Evolutionary conservation across 768 basidiomycete genomes (phyloP).

Genomic region (Saitozyma sp.): DNA sequence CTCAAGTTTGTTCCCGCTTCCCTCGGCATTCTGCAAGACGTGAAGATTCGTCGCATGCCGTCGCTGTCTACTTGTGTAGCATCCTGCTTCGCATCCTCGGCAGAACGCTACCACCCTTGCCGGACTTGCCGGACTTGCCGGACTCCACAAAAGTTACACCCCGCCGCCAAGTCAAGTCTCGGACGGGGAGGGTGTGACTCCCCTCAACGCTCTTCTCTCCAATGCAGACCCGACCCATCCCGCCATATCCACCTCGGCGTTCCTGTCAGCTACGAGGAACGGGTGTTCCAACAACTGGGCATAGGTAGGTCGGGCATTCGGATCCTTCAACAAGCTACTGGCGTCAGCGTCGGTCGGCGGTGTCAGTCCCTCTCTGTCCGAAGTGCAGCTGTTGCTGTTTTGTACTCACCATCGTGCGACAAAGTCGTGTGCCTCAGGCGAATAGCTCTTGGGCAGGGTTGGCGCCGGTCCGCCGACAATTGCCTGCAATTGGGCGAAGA

Average conservation of each 20-base stretch:
- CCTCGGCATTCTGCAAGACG: too few relatives aligned
- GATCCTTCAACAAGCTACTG: constrained; percentile 67
- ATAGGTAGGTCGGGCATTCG: constrained; percentile 77
- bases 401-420: constrained; percentile 64
- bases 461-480: constrained; percentile 95
- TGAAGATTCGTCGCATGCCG: too few relatives aligned
- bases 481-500: constrained; percentile 93
- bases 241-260: constrained; percentile 75
- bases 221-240: constrained; percentile 67
- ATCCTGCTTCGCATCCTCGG: too few relatives aligned
- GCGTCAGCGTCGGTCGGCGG: neutral
- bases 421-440: constrained; percentile 74
- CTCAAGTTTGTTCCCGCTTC: too few relatives aligned
- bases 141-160: too few relatives aligned
- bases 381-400: neutral
- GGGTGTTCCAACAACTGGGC: constrained; percentile 77
- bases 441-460: constrained; percentile 71
- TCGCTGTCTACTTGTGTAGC: too few relatives aligned
- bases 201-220: constrained; percentile 39
- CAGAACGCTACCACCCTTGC: too few relatives aligned
- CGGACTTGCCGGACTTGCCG: too few relatives aligned
- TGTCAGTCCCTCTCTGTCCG: neutral
- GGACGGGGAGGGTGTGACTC: constrained; percentile 15
- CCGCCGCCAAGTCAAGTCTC: too few relatives aligned
- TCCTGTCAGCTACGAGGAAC: constrained; percentile 66